Evolutionary conservation across 192 early-diverging fungal genomes (phyloP), one percentile per base, ranked within the genome.

Genomic region (Phlyctochytrium bullatum): DNA sequence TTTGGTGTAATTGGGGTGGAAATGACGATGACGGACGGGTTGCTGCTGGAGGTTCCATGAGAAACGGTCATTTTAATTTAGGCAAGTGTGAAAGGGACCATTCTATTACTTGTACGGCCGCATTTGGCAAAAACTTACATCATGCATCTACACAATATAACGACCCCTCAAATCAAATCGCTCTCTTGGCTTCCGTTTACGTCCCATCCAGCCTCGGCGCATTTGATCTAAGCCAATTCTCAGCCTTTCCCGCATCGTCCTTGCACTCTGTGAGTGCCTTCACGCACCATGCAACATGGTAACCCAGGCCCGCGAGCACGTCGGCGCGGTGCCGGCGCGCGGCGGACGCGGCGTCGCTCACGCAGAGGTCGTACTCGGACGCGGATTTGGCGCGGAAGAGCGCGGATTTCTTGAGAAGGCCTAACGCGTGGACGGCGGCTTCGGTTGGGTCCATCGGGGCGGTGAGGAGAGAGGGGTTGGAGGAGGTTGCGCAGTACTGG

Each of bases 271-370:
- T 76, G 51, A 92, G 32, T 28, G 86, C 90, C 62, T 89, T 86
- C 30, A 92, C 73, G 65, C 88, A 88, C 88, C 88, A 90, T 10
- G 72, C 79, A n/a, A 88, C 59, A 20, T 75, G 71, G 68, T 67
- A 78, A 6, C 76, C 76, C 36, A 69, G 31, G 0, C n/a, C 52
- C 27, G 20, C 65, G 59, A 77, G 57, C 30, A 29, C 20, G 12
- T 47, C 53, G 17, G 72, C 68, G 0, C 31, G 35, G 1, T 53
- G 24, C 27, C 67, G 36, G 24, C 82, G 82, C 52, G 75, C 76
- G 31, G 76, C 72, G 24, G 75, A 79, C 1, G 80, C 80, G 1
- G 67, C 70, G 40, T 88, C 88, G 50, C 84, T 78, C 20, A 88
- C 85, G 77, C 91, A 91, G 2, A 93, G 68, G 69, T 84, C 83